Percentiles rank a stretch among this genome's conserved stretches.
Evolutionary conservation across 345 rosid genomes (phyloP).

Genomic region (Populus euphratica): DNA sequence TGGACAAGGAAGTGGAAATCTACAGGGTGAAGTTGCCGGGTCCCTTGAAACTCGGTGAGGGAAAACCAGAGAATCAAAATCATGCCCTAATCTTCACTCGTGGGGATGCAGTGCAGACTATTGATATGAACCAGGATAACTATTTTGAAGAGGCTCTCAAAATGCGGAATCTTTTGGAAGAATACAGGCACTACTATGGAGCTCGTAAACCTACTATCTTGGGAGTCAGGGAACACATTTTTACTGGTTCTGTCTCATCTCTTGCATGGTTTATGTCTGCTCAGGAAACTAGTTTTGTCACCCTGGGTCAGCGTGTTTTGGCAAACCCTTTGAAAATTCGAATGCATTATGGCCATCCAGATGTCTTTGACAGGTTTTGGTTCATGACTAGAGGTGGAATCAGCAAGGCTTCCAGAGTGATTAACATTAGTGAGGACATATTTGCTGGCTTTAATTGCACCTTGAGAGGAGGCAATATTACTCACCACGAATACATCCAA

Average conservation of each 20-base stretch:
- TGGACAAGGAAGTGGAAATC: conserved; percentile 81
- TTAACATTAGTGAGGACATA: conserved; percentile 95
- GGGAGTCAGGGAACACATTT: conserved; percentile 94
- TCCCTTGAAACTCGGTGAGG: conserved; percentile 95
- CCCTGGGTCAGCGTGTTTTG: conserved; percentile 94
- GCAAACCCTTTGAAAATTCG: conserved; percentile 93
- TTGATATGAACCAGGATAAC: conserved; percentile 98
- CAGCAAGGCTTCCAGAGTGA: conserved; percentile 94
- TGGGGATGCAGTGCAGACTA: conserved; percentile 98
- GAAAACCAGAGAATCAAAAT: conserved; percentile 98
- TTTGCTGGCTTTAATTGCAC: conserved; percentile 99
- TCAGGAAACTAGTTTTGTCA: conserved; percentile 46
- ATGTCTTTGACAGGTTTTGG: conserved; percentile 97
- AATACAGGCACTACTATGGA: conserved; percentile 64
- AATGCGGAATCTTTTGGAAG: conserved; percentile 93
- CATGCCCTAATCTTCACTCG: conserved; percentile 94
- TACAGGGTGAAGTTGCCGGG: conserved; percentile 94
- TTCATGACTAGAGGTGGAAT: conserved; percentile 93
- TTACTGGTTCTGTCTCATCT: conserved; percentile 96
- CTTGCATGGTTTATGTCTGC: conserved; percentile 34
- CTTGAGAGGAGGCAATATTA: conserved; percentile 91
- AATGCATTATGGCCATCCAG: conserved; percentile 99
- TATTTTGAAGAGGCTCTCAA: conserved; percentile 98
- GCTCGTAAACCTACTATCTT: conserved; percentile 77
- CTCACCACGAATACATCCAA: conserved; percentile 96